These are phyloP conservation scores for Apiotrichum akiyoshidainum DNA, from an alignment of 1,284 basidiomycete species.

Conservation along the genomic window DNA sequence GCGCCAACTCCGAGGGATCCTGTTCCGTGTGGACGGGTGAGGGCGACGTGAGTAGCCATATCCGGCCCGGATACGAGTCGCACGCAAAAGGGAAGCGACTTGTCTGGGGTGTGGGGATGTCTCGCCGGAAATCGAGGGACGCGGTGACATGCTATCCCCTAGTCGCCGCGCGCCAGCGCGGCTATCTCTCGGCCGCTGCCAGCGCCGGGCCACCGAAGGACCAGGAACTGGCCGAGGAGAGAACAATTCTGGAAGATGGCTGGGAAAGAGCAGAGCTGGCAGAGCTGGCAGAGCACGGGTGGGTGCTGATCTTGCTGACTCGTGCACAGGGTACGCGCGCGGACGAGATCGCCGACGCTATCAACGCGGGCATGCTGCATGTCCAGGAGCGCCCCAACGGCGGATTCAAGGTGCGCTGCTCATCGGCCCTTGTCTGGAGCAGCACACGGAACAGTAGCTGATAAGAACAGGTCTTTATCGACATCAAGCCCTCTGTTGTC, in stretches of 20 bases:
- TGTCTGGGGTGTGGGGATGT: no score
- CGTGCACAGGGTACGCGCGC: slow-evolving; percentile 2
- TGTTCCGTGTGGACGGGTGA: slow-evolving; percentile 9
- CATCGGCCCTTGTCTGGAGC: no score
- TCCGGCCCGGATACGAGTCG: no score
- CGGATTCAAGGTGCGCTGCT: slow-evolving; percentile 14
- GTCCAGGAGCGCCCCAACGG: slow-evolving; percentile 7
- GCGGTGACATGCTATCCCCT: no score
- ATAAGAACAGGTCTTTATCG: slow-evolving; percentile 18
- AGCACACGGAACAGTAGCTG: not conserved
- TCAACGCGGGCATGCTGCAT: slow-evolving; percentile 14
- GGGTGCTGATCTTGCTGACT: not conserved
- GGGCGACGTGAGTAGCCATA: slow-evolving; percentile 6
- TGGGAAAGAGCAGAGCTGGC: no score
- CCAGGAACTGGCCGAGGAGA: not conserved
- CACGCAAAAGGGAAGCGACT: no score
- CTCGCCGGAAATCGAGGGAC: no score
- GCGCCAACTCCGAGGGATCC: not conserved
- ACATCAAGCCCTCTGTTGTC: slow-evolving; percentile 2
- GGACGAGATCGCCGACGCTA: slow-evolving; percentile 11
- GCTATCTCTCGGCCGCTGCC: no score
- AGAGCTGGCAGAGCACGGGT: no score
- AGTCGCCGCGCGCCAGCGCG: no score
- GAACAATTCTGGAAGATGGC: no score
- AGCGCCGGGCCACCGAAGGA: no score